These are phyloP conservation scores for Albatrellus ellisii DNA, from an alignment of 768 basidiomycete species.

Conservation along the genomic window DNA sequence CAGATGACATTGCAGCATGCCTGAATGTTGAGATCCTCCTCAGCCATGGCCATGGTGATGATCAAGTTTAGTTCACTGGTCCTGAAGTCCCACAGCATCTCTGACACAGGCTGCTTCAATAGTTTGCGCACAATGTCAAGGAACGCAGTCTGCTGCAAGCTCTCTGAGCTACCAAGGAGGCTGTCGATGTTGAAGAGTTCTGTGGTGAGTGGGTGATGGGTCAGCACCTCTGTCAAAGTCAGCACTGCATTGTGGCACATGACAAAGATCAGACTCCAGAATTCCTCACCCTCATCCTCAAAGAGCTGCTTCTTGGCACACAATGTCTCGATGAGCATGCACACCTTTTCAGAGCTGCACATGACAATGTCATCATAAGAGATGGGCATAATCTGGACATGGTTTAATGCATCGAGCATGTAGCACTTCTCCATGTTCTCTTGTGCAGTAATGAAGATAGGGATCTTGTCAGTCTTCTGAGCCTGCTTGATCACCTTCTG, in stretches of 20 bases:
- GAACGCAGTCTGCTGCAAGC: constrained; percentile 39
- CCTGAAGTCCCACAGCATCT: constrained; percentile 50
- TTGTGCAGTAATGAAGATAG: constrained; percentile 38
- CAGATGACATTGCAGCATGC: constrained; percentile 75
- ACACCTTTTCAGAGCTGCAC: constrained; percentile 46
- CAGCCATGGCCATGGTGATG: constrained; percentile 67
- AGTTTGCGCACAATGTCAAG: constrained; percentile 59
- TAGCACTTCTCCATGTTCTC: constrained; percentile 49
- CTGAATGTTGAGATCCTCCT: constrained; percentile 78
- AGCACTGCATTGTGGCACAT: constrained; percentile 62
- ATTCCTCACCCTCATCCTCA: constrained; percentile 38
- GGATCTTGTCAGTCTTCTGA: constrained; percentile 28
- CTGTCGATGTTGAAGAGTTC: constrained; percentile 41
- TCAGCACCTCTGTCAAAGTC: constrained; percentile 50
- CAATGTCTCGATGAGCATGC: constrained; percentile 38
- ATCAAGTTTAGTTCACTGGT: constrained; percentile 61
- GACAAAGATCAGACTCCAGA: constrained; percentile 68
- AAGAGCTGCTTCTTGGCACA: constrained; percentile 40
- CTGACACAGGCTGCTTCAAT: constrained; percentile 34
- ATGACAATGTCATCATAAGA: constrained; percentile 37
- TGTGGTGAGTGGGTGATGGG: constrained; percentile 40
- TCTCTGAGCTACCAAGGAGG: constrained; percentile 55
- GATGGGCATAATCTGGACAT: constrained; percentile 28
- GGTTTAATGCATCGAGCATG: constrained; percentile 35
- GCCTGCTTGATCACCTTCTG: constrained; percentile 42